These are phyloP conservation scores for Takakia lepidozioides DNA, from an alignment of 225 moss, liverwort and hornwort genomes.

Conservation along the genomic window DNA sequence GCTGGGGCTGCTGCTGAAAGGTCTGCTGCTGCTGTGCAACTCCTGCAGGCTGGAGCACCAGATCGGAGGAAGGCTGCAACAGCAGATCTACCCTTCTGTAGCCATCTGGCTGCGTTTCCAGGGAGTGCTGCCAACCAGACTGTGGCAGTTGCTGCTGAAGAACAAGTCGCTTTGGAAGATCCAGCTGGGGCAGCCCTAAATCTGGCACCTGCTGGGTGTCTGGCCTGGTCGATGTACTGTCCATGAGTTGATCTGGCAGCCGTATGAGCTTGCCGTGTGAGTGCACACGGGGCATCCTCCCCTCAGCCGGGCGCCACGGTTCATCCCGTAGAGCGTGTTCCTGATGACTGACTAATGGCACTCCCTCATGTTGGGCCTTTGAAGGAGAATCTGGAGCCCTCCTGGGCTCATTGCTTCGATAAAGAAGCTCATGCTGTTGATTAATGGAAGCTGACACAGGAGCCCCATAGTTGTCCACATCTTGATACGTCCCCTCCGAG, in stretches of 20 bases:
- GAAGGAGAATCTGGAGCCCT: slow-evolving; percentile 69
- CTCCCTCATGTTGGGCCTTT: slow-evolving; percentile 54
- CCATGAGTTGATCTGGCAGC: slow-evolving; percentile 49
- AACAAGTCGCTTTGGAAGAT: slow-evolving; percentile 38
- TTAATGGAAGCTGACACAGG: slow-evolving; percentile 13
- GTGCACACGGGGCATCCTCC: slow-evolving; percentile 54
- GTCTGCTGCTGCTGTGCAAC: slow-evolving; percentile 27
- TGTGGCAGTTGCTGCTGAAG: slow-evolving; percentile 48
- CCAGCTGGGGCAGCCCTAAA: slow-evolving; percentile 10
- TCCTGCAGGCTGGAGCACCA: slow-evolving; percentile 33
- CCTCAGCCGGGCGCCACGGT: slow-evolving; percentile 48
- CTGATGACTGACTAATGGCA: slow-evolving; percentile 28
- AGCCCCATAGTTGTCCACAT: slow-evolving; percentile 44
- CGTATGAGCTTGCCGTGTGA: slow-evolving; percentile 74
- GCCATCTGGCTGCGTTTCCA: slow-evolving; percentile 56
- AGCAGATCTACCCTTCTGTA: slow-evolving; percentile 58
- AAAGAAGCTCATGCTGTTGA: slow-evolving; percentile 39
- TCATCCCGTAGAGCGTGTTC: slow-evolving; percentile 56
- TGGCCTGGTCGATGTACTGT: slow-evolving; percentile 25
- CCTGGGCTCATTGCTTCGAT: slow-evolving; percentile 44
- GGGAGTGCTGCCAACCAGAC: slow-evolving; percentile 39
- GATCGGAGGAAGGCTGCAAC: slow-evolving; percentile 34
- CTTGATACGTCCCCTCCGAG: slow-evolving; percentile 46
- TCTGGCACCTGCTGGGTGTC: slow-evolving; percentile 25
- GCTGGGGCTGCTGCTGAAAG: slow-evolving; percentile 41